Evolutionary conservation across 148 eudicot species (phyloP).

Genomic region (Rhododendron mucronatum): DNA sequence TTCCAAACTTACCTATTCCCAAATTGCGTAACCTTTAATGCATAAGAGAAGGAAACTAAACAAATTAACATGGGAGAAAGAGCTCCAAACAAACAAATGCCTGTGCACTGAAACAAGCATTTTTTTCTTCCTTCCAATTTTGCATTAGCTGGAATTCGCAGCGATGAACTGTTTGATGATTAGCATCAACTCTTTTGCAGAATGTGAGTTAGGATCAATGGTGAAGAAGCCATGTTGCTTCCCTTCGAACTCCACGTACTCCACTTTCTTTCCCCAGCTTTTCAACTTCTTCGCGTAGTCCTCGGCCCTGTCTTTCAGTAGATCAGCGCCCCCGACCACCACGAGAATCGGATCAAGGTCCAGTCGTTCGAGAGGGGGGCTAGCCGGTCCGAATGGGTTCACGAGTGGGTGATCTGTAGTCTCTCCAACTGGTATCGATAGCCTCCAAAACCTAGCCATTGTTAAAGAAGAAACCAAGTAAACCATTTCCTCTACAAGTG

Average conservation of each 20-base stretch:
- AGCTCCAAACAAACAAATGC: neutral
- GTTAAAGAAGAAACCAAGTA: too few species aligned
- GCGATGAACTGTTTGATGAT: slow-evolving; percentile 30
- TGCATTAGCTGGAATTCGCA: slow-evolving; percentile 13
- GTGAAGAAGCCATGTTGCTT: slow-evolving; percentile 61
- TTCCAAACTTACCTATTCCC: neutral
- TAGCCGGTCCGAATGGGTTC: slow-evolving; percentile 59
- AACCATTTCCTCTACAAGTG: too few species aligned
- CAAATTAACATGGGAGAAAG: neutral
- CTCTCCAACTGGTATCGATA: slow-evolving; percentile 45
- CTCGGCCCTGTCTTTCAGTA: slow-evolving; percentile 52
- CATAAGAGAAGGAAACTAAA: neutral
- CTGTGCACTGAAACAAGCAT: neutral
- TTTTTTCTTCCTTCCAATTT: neutral
- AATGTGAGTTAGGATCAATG: slow-evolving; percentile 37
- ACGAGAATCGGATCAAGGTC: slow-evolving; percentile 54
- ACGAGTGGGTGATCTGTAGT: slow-evolving; percentile 51
- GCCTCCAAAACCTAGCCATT: slow-evolving; percentile 59
- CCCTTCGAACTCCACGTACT: slow-evolving; percentile 49
- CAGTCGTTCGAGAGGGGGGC: slow-evolving; percentile 29
- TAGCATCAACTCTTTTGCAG: slow-evolving; percentile 31
- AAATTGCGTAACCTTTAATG: too few species aligned
- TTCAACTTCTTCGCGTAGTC: slow-evolving; percentile 42
- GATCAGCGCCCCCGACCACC: slow-evolving; percentile 46
- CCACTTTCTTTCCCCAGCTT: slow-evolving; percentile 49